These are phyloP conservation scores for Ophiosphaerella korrae DNA, from an alignment of 2,329 filamentous ascomycete genomes.

Conservation along the genomic window DNA sequence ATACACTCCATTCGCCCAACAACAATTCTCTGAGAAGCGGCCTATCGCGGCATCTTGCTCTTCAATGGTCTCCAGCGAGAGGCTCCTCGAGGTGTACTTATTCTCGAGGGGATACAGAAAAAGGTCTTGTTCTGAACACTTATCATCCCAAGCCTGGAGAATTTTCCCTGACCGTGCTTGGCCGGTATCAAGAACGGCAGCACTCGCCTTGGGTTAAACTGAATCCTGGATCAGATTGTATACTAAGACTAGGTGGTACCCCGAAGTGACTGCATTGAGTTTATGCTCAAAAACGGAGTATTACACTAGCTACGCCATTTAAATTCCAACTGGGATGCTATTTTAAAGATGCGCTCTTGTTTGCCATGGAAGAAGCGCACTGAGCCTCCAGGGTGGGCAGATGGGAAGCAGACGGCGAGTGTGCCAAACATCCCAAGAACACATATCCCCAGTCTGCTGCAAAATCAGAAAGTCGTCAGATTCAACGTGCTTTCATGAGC, in stretches of 20 bases:
- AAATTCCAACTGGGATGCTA: conserved; percentile 25
- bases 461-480: too few relatives aligned
- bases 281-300: conserved; percentile 61
- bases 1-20: conserved; percentile 19
- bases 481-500: too few relatives aligned
- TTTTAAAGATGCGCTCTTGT: conserved; percentile 16
- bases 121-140: conserved; percentile 1
- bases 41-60: conserved; percentile 24
- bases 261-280: conserved; percentile 51
- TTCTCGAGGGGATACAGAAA: conserved; percentile 32
- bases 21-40: conserved; percentile 18
- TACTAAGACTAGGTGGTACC: conserved; percentile 58
- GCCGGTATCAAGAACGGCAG: conserved; percentile 9
- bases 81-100: conserved; percentile 31
- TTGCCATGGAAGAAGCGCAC: conserved; percentile 50
- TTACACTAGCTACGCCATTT: conserved; percentile 40
- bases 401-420: conserved; percentile 57
- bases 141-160: conserved; percentile 9
- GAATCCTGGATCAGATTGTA: conserved; percentile 56
- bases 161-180: conserved; percentile 6
- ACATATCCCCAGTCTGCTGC: too few relatives aligned
- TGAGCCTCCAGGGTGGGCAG: conserved; percentile 54
- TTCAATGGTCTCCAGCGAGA: conserved; percentile 25
- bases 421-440: conserved; percentile 56
- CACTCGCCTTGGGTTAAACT: conserved; percentile 9